Evolutionary conservation across 257 asterid genomes (phyloP).

Genomic region (Henckelia pumila): DNA sequence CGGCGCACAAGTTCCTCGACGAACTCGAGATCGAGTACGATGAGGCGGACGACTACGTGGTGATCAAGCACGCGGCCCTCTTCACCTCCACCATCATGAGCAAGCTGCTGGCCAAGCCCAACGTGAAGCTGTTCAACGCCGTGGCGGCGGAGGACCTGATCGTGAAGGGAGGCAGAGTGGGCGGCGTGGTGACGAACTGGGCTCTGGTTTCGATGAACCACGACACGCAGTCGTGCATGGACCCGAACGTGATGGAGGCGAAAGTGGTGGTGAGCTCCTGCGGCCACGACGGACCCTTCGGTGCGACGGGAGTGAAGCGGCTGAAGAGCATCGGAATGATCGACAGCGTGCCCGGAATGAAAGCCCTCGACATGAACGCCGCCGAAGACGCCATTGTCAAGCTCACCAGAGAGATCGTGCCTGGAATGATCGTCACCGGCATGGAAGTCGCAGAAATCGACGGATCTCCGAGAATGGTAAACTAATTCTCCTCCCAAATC

Average conservation of each 20-base stretch:
- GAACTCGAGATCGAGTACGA: conserved; percentile 47
- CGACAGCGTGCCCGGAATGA: conserved; percentile 53
- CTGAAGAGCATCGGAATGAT: conserved; percentile 56
- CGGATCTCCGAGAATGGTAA: conserved; percentile 1
- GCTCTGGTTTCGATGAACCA: conserved; percentile 58
- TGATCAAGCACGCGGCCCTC: conserved; percentile 51
- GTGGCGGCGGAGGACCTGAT: conserved; percentile 57
- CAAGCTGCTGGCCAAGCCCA: conserved; percentile 49
- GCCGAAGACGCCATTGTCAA: conserved; percentile 58
- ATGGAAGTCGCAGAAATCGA: conserved; percentile 48
- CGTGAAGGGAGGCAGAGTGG: conserved; percentile 49
- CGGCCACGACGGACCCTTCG: conserved; percentile 59
- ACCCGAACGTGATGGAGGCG: conserved; percentile 62
- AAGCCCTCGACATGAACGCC: conserved; percentile 56
- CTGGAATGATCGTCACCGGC: conserved; percentile 64
- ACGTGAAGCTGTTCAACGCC: conserved; percentile 54
- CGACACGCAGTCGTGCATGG: conserved; percentile 62
- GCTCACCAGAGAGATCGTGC: conserved; percentile 51
- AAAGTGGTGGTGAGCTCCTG: conserved; percentile 55
- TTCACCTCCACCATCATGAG: conserved; percentile 60
- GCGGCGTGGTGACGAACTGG: conserved; percentile 59
- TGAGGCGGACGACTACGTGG: conserved; percentile 54
- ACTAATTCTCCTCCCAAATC: no score
- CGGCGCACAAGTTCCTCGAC: conserved; percentile 47
- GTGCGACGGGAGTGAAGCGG: conserved; percentile 57